Evolutionary conservation across 495 filamentous ascomycete genomes (phyloP), one percentile per base, ranked within the genome.

Genomic region (Amphirosellinia nigrospora): DNA sequence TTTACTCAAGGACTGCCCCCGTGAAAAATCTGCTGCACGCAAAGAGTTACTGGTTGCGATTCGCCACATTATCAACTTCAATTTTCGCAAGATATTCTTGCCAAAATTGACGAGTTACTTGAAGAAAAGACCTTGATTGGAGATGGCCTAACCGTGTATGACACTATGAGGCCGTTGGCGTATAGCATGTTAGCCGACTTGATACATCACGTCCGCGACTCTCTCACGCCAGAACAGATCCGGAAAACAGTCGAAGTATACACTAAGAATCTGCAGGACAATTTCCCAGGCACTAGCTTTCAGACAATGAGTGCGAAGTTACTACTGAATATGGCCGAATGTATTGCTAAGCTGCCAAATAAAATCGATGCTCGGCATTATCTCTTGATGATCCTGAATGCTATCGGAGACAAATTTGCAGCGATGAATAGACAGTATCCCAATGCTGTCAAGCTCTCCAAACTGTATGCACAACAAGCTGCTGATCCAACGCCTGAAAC

Each of bases 241-340:
- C 89, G 94, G 60, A 90, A 92, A 72, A 98, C 96, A 0, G 93
- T 99, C 11, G 93, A 97, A 73, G 96, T 98, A 8, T 99, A 98
- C 78, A 97, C 96, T 5, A 94, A 92, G 73, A 98, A 98, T 72
- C 85, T 99, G 28, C 94, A 97, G 72, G 96, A 98, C 77, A 92
- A 92, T 70, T 97, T 97, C 73, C 96, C 96, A 2, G 96, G 96
- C 16, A 98, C 96, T 5, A 98, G 96, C 79, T 99, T 98, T 78
- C 96, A 99, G 79, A 99, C 96, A 0, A 99, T 99, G 96, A 98
- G 96, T 75, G 96, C 96, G 4, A 99, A 98, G 78, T 84, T 99
- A 4, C 83, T 99, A 3, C 81, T 99, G 62, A 99, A 99, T 79
- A 93, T 99, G 92, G 96, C 96, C 0, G 96, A 98, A 74, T 94